These are phyloP conservation scores for Plantago lanceolata DNA, from an alignment of 305 asterid species.

Conservation along the genomic window DNA sequence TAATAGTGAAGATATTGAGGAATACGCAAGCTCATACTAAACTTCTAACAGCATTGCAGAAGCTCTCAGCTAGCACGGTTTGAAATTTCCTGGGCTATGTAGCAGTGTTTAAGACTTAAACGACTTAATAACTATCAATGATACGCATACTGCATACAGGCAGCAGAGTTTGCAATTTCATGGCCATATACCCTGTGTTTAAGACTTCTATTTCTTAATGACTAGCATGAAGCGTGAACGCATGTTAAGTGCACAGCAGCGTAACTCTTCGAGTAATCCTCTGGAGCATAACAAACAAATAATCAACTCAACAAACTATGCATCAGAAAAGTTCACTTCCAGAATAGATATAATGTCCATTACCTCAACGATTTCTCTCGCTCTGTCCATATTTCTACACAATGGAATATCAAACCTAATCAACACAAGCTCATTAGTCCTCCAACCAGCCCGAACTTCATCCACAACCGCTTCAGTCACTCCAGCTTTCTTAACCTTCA, in stretches of 20 bases:
- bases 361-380: conserved; percentile 84
- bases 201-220: neutral
- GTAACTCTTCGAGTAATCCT: neutral
- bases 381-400: conserved; percentile 79
- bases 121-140: neutral
- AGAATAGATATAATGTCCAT: too few species aligned
- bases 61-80: conserved; percentile 1
- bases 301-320: neutral
- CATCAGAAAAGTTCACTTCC: conserved; percentile 14
- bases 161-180: neutral
- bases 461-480: conserved; percentile 71
- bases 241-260: neutral
- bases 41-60: neutral
- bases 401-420: conserved; percentile 78
- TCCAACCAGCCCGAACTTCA: conserved; percentile 62
- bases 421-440: conserved; percentile 74
- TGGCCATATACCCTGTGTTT: neutral
- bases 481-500: conserved; percentile 89
- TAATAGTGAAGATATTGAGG: neutral
- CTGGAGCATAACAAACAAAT: neutral
- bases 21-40: neutral
- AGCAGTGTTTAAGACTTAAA: neutral
- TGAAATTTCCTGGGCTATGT: neutral
- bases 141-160: too few species aligned
- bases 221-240: neutral